A percentile compares a stretch with the other conserved stretches of the same genome.
Evolutionary conservation across 1,284 basidiomycete genomes (phyloP).

Genomic region (Porodaedalea pini): DNA sequence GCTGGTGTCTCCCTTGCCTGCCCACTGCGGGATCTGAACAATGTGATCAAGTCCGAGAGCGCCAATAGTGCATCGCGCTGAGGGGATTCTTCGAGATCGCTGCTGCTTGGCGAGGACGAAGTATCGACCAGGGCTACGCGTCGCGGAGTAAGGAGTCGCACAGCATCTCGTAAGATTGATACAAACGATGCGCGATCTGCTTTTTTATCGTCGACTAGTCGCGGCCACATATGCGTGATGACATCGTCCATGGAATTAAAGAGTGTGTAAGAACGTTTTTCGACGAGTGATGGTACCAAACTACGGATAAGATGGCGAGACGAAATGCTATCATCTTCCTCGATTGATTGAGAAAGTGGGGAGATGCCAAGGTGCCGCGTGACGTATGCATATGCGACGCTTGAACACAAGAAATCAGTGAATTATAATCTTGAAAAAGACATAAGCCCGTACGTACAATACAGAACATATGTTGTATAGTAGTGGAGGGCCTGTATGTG

Average conservation of each 20-base stretch:
- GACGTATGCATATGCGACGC: slow-evolving; percentile 62
- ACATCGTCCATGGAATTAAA: slow-evolving; percentile 47
- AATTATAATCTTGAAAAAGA: neutral
- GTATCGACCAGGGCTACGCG: slow-evolving; percentile 35
- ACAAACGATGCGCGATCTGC: slow-evolving; percentile 42
- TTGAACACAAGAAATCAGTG: slow-evolving; percentile 27
- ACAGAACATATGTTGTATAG: slow-evolving; percentile 63
- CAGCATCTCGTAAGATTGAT: slow-evolving; percentile 52
- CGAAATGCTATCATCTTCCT: slow-evolving; percentile 42
- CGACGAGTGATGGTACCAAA: slow-evolving; percentile 59
- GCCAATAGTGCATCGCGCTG: slow-evolving; percentile 41
- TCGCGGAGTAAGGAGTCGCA: slow-evolving; percentile 45
- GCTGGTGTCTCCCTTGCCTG: slow-evolving; percentile 8
- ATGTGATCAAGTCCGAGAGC: slow-evolving; percentile 48
- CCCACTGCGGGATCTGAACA: slow-evolving; percentile 31
- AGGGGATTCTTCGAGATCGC: slow-evolving; percentile 32
- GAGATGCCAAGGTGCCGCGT: slow-evolving; percentile 59
- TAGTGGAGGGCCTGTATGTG: slow-evolving; percentile 41
- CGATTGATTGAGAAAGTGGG: slow-evolving; percentile 41
- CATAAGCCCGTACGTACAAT: slow-evolving; percentile 44
- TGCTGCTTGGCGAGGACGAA: neutral
- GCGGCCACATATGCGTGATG: slow-evolving; percentile 59
- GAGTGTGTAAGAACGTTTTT: slow-evolving; percentile 49
- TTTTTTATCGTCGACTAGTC: slow-evolving; percentile 8
- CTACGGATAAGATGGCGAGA: slow-evolving; percentile 45